phyloP scores from a whole-genome alignment of 768 basidiomycete species.

The Gelatoporia subvermispora region DNA sequence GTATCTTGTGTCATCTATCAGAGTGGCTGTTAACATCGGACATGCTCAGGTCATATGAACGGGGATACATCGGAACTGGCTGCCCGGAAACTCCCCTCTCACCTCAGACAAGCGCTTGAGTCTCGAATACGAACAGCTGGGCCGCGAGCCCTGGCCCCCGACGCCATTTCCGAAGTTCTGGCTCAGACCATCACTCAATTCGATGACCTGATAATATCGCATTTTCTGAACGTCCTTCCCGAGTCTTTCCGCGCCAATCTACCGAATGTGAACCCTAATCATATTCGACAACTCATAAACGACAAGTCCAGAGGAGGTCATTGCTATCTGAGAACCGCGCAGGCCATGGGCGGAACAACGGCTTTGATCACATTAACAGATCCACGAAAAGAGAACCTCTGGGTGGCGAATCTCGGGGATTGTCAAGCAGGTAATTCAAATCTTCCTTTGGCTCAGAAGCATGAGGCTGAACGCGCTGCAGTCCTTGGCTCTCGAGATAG shows the following conservation, averaged over 20 bases:
- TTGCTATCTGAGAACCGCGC: conserved; percentile 60
- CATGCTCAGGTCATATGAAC: conserved; percentile 41
- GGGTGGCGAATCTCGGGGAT: conserved; percentile 80
- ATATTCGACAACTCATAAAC: conserved; percentile 58
- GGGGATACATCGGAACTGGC: conserved; percentile 44
- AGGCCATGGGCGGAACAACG: conserved; percentile 79
- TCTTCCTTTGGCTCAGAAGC: neutral
- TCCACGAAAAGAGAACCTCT: conserved; percentile 62
- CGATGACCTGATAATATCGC: conserved; percentile 40
- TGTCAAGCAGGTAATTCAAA: conserved; percentile 63
- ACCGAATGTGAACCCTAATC: conserved; percentile 37
- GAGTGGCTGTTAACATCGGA: neutral
- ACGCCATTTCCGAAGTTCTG: conserved; percentile 35
- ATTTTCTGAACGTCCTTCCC: conserved; percentile 42
- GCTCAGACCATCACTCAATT: conserved; percentile 33
- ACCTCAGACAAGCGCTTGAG: conserved; percentile 36
- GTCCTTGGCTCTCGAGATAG: conserved; percentile 43
- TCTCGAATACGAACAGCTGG: conserved; percentile 25
- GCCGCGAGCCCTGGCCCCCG: conserved; percentile 20
- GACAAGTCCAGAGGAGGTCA: conserved; percentile 53
- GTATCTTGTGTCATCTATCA: conserved; percentile 7
- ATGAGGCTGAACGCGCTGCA: conserved; percentile 8
- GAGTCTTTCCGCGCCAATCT: conserved; percentile 50
- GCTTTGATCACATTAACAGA: conserved; percentile 71
- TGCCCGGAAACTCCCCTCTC: conserved; percentile 34